A percentile compares a stretch with the other conserved stretches of the same genome.
phyloP scores from a whole-genome alignment of 1,139 yeast genomes.

The Debaryomyces udenii region DNA sequence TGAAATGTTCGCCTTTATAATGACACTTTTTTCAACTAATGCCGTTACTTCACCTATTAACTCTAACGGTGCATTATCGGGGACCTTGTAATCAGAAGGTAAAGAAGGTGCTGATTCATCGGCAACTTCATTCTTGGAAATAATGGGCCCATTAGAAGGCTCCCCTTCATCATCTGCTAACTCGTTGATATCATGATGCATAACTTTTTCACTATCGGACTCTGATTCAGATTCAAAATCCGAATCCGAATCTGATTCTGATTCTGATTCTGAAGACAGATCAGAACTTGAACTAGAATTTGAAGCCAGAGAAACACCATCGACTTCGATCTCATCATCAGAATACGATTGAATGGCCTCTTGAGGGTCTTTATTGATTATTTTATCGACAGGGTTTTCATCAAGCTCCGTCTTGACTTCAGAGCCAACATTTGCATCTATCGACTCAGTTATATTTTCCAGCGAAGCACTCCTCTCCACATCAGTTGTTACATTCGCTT shows the following conservation, averaged over 20 bases:
- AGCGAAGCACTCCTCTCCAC: no score
- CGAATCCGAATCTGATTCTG: constrained; percentile 23
- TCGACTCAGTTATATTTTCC: no score
- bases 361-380: constrained; percentile 39
- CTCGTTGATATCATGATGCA: constrained; percentile 22
- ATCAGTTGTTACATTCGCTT: no score
- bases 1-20: constrained; percentile 73
- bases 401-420: no score
- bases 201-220: constrained; percentile 20
- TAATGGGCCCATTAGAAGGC: constrained; percentile 59
- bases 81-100: constrained; percentile 67
- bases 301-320: constrained; percentile 17
- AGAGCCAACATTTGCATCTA: no score
- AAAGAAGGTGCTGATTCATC: constrained; percentile 71
- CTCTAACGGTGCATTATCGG: constrained; percentile 65
- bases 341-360: constrained; percentile 23
- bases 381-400: constrained; percentile 17
- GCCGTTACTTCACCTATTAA: constrained; percentile 72
- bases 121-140: constrained; percentile 72
- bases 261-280: constrained; percentile 15
- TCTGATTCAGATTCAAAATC: constrained; percentile 25
- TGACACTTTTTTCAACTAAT: constrained; percentile 70
- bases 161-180: constrained; percentile 42
- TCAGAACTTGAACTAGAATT: constrained; percentile 18
- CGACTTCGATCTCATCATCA: constrained; percentile 34